Percentiles rank a stretch among this genome's conserved stretches.
Conservation (phyloP, 257 asterid species). For the Anisodus tanguticus region DNA sequence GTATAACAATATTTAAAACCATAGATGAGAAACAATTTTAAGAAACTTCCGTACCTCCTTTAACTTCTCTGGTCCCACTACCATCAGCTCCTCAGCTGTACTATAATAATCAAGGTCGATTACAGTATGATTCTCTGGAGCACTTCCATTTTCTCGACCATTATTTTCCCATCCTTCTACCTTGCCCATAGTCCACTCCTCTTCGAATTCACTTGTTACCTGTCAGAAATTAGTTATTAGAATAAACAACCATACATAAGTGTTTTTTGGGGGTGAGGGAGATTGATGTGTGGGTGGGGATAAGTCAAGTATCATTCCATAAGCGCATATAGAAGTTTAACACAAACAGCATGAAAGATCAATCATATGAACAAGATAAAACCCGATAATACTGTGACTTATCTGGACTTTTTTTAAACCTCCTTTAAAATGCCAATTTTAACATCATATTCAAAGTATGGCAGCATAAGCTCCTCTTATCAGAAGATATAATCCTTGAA, state of each 20-base stretch:
- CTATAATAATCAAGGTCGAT: conserved; percentile 87
- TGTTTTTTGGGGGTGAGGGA: not conserved
- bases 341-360: conserved; percentile 1
- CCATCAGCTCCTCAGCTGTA: conserved; percentile 77
- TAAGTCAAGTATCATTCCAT: not conserved
- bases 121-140: conserved; percentile 51
- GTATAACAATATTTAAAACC: not conserved
- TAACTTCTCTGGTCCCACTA: conserved; percentile 86
- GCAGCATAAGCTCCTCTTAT: conserved; percentile 4
- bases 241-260: conserved; percentile 7
- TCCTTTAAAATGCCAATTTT: not conserved
- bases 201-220: conserved; percentile 76
- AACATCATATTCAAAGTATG: conserved; percentile 1
- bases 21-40: not conserved
- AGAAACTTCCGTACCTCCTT: conserved; percentile 65
- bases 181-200: conserved; percentile 70
- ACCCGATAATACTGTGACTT: not conserved
- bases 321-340: not conserved
- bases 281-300: not conserved
- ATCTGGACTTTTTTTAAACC: not conserved
- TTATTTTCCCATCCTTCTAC: conserved; percentile 82
- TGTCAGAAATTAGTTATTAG: conserved; percentile 42
- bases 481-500: not conserved
- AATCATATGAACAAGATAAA: not conserved
- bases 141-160: conserved; percentile 64